A percentile compares a stretch with the other conserved stretches of the same genome.
Conservation (phyloP, 2,329 filamentous ascomycete species). For the Sclerotinia subarctica region DNA sequence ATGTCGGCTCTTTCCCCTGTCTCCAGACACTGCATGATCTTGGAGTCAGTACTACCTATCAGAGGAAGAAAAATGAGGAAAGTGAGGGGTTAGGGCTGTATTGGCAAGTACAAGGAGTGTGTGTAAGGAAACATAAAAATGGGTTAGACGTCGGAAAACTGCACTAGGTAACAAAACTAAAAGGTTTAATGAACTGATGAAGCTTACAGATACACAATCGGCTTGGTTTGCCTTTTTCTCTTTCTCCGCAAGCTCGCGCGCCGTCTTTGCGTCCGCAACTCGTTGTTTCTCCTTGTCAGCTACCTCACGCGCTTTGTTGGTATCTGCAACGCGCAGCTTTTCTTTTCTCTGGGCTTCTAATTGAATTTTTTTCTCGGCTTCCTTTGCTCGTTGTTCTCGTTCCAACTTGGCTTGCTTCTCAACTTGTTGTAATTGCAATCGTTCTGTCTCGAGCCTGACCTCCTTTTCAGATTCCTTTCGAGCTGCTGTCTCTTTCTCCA, state of each 20-base stretch:
- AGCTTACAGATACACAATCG: conserved; percentile 25
- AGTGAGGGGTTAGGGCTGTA: too few relatives aligned
- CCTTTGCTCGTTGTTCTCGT: neutral
- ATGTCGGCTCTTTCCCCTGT: conserved; percentile 22
- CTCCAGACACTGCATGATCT: conserved; percentile 25
- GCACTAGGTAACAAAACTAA: too few relatives aligned
- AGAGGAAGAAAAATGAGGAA: too few relatives aligned
- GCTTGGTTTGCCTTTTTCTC: conserved; percentile 16
- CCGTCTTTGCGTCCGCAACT: too few relatives aligned
- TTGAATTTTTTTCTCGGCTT: conserved; percentile 1
- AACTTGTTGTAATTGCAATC: neutral
- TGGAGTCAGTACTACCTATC: too few relatives aligned
- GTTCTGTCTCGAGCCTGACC: conserved; percentile 9
- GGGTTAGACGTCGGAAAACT: too few relatives aligned
- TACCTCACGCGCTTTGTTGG: conserved; percentile 8
- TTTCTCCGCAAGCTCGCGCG: conserved; percentile 9
- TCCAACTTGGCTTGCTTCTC: conserved; percentile 1
- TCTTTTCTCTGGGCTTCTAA: neutral
- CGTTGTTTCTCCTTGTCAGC: conserved; percentile 14
- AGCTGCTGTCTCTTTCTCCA: conserved; percentile 7
- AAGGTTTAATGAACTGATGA: too few relatives aligned
- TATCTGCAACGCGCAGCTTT: neutral
- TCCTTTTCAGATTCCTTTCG: conserved; percentile 9
- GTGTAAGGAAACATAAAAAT: too few relatives aligned
- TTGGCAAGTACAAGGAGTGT: too few relatives aligned